A percentile compares a stretch with the other conserved stretches of the same genome.
These are phyloP conservation scores for Straminergon stramineum DNA, from an alignment of 225 moss, liverwort and hornwort species.

Conservation along the genomic window DNA sequence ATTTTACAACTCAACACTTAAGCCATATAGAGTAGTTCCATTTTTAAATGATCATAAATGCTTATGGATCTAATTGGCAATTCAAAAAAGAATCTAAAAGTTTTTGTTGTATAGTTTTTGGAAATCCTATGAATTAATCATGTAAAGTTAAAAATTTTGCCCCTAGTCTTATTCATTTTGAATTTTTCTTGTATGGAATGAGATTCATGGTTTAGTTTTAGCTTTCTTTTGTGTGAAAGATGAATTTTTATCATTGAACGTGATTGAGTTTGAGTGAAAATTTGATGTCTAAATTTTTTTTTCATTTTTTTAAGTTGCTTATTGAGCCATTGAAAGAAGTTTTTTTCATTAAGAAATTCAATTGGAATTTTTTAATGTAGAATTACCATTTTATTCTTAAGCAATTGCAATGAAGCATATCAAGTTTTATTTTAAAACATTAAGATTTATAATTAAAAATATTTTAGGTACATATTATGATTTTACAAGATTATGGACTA, in stretches of 20 bases:
- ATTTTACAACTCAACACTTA: accelerated
- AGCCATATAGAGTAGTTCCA: neutral
- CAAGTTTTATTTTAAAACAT: neutral
- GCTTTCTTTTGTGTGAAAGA: neutral
- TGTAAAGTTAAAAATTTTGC: accelerated
- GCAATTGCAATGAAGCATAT: neutral
- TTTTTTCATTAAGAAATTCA: neutral
- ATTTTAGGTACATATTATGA: too few species aligned
- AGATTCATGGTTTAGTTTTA: neutral
- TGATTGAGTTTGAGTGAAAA: neutral
- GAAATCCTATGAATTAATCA: neutral
- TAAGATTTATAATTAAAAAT: too few species aligned
- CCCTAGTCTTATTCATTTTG: neutral
- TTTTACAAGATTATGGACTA: too few species aligned
- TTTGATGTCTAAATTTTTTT: neutral
- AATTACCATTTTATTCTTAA: neutral
- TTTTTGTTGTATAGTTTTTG: neutral
- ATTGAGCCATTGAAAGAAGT: too few species aligned
- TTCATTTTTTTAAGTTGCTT: too few species aligned
- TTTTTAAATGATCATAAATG: neutral
- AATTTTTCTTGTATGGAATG: neutral
- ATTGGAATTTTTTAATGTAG: neutral
- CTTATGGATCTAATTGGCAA: neutral
- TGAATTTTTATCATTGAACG: too few species aligned
- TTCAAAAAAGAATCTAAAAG: neutral